Percentiles rank a stretch among this genome's conserved stretches.
Conservation (phyloP, 257 asterid genomes). For the Cordia subcordata region DNA sequence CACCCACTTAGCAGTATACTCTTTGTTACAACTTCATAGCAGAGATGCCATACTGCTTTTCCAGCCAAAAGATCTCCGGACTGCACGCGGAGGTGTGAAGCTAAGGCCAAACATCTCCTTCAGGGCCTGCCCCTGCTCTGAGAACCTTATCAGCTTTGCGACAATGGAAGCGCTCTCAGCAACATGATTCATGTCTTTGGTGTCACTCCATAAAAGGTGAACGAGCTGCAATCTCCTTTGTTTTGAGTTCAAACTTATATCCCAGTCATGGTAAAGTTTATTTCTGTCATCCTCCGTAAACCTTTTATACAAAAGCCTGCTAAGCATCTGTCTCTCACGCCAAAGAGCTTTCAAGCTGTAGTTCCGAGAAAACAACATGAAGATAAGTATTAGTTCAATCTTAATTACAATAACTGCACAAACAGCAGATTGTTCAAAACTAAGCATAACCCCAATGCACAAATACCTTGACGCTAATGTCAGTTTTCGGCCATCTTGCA, state of each 20-base stretch:
- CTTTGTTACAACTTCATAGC: conserved; percentile 16
- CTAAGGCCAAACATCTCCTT: conserved; percentile 72
- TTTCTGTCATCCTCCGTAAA: conserved; percentile 43
- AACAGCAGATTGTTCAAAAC: neutral
- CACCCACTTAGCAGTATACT: neutral
- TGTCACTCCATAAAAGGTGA: conserved; percentile 45
- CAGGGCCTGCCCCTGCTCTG: conserved; percentile 35
- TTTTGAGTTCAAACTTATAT: conserved; percentile 42
- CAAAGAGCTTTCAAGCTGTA: conserved; percentile 61
- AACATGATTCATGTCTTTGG: conserved; percentile 36
- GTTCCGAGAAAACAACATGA: conserved; percentile 14
- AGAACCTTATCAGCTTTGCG: conserved; percentile 58
- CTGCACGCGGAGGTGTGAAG: conserved; percentile 14
- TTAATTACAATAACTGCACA: neutral
- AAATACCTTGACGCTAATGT: conserved; percentile 55
- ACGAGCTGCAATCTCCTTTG: conserved; percentile 45
- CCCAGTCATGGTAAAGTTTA: conserved; percentile 47
- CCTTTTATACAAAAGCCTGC: conserved; percentile 44
- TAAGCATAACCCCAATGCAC: neutral
- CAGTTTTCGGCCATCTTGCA: conserved; percentile 41
- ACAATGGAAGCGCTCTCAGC: conserved; percentile 51
- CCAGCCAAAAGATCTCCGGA: conserved; percentile 10
- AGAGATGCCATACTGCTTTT: conserved; percentile 40
- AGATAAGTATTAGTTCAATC: neutral
- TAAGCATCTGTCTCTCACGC: conserved; percentile 56